Base-by-base conservation (phyloP, 192 early-diverging fungal genomes). In the Backusella tarrabulga region DNA sequence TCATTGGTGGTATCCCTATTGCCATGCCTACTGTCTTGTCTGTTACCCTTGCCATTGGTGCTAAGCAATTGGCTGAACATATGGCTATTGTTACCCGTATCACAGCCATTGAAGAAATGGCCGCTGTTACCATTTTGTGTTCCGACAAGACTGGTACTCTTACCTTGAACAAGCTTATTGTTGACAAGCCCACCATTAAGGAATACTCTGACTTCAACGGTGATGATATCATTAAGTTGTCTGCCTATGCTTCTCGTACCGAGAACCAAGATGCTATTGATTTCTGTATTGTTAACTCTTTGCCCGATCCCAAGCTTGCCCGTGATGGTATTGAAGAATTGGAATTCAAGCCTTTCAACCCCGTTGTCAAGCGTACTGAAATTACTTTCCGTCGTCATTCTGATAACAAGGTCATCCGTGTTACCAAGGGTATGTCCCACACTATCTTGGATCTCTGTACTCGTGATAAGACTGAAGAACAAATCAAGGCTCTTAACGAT, bases 81-180 rank as follows among this genome's bases (percentile, higher is more conserved):
- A 91, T 92, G 87, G 92, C 92, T 44, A 91, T 94, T 74, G 92
- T 92, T 54, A 92, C 90, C 70, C 91, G 91, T 63, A 91, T 94
- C 84, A 88, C 91, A 69, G 92, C 92, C 32, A 92, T 94, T 73
- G 92, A 93, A 83, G 90, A 91, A 76, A 88, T 92, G 79, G 89
- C 91, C 40, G 91, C 88, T 76, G 91, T 92, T 38, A 91, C 90
- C 77, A 91, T 92, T 77, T 92, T 96, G 78, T 95, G 93, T 88
- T 94, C 94, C 40, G 95, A 97, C 88, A 97, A 97, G 89, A 97
- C 95, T 73, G 95, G 95, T 80, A 97, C 95, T n/a, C 85, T 97
- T 36, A 97, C 96, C 35, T 80, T 95, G 21, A 97, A 96, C 88
- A 89, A 93, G 85, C 84, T 91, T 34, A 91, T 87, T 79, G 90